Conservation (phyloP, 225 moss, liverwort and hornwort genomes). For the Thuidium tamariscinum region DNA sequence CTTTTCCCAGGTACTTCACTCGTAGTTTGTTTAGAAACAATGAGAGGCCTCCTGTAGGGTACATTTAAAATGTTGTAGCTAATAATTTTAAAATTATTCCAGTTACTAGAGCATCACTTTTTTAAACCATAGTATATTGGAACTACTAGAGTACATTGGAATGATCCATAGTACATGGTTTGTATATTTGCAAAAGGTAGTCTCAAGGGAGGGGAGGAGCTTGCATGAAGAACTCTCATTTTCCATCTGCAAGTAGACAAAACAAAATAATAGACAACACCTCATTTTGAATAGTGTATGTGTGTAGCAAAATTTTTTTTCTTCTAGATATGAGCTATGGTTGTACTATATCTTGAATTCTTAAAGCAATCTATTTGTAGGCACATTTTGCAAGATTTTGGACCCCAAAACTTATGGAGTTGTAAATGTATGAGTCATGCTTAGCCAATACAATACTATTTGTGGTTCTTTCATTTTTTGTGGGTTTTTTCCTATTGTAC, state of each 20-base stretch:
- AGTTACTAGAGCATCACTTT: background rate
- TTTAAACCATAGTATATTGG: background rate
- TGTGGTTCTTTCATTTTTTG: accelerated
- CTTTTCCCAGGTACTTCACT: background rate
- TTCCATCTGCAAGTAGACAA: background rate
- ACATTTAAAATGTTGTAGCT: background rate
- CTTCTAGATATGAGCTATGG: background rate
- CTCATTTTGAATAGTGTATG: too few species aligned
- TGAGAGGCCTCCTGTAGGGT: background rate
- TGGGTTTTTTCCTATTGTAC: background rate
- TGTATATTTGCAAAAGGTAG: background rate
- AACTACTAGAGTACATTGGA: background rate
- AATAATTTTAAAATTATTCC: background rate
- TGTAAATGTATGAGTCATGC: background rate
- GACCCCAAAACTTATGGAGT: background rate
- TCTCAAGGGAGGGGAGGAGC: background rate
- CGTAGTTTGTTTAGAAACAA: background rate
- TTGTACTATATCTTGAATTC: background rate
- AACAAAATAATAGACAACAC: background rate
- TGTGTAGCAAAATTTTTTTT: background rate
- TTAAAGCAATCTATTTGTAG: background rate
- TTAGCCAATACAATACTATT: background rate
- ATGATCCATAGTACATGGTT: background rate
- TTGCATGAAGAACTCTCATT: background rate
- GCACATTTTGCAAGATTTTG: background rate